Percentiles rank a stretch among this genome's conserved stretches.
phyloP scores from a whole-genome alignment of 805 yeast species.

The Lipomyces sp. region DNA sequence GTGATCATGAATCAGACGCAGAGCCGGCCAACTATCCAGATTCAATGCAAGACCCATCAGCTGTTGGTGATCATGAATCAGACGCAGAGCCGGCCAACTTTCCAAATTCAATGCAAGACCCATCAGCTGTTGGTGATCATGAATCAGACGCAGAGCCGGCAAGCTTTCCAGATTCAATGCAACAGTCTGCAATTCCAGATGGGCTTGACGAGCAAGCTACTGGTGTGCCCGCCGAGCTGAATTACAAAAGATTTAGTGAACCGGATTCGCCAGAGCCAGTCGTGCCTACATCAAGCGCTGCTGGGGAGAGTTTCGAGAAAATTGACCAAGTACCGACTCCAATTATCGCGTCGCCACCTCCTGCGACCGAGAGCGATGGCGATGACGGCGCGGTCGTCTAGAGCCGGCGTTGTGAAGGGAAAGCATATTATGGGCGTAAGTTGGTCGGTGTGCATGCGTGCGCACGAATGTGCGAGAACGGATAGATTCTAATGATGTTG shows the following conservation, averaged over 20 bases:
- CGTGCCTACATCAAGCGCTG: too few relatives aligned
- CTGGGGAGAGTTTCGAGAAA: background rate
- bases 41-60: too few relatives aligned
- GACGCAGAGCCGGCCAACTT: too few relatives aligned
- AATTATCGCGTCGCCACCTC: background rate
- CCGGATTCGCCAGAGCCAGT: background rate
- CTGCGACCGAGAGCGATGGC: background rate
- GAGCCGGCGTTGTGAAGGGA: constrained; percentile 84
- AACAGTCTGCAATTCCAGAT: background rate
- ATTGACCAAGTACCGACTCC: background rate
- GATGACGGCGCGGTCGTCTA: constrained; percentile 62
- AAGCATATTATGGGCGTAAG: constrained; percentile 75
- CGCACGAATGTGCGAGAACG: background rate
- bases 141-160: constrained; percentile 4
- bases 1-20: too few relatives aligned
- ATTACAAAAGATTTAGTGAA: background rate
- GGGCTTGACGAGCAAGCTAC: background rate
- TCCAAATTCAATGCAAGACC: too few relatives aligned
- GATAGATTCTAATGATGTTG: background rate
- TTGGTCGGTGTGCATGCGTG: background rate
- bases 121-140: too few relatives aligned
- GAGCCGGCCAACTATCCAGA: too few relatives aligned
- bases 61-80: too few relatives aligned
- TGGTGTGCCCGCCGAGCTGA: background rate
- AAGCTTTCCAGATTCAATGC: too few relatives aligned